These are phyloP conservation scores for Talaromyces sp. DNA, from an alignment of 2,329 filamentous ascomycete species.

Conservation along the genomic window DNA sequence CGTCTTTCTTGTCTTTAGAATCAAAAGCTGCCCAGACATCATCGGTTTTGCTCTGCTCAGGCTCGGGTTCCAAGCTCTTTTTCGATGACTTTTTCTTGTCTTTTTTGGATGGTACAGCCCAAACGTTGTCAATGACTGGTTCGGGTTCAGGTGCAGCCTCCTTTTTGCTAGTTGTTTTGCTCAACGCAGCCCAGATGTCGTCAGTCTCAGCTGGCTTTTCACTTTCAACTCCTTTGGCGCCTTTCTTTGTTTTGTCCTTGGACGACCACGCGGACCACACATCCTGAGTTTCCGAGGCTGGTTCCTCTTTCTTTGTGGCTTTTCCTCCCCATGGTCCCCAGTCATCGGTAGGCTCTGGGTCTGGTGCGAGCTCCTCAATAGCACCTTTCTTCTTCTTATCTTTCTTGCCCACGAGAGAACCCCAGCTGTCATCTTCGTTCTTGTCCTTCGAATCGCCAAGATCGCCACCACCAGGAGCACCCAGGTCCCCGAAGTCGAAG, in stretches of 20 bases:
- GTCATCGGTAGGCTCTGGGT: slow-evolving; percentile 21
- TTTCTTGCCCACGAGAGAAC: slow-evolving; percentile 33
- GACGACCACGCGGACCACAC: slow-evolving; percentile 14
- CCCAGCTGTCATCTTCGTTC: slow-evolving; percentile 32
- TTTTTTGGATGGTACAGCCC: slow-evolving; percentile 22
- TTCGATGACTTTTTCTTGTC: slow-evolving; percentile 38
- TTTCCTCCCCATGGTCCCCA: slow-evolving; percentile 19
- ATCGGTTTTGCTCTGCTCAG: slow-evolving; percentile 13
- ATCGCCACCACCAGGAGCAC: slow-evolving; percentile 33
- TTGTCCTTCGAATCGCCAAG: slow-evolving; percentile 36
- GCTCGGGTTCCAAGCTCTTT: slow-evolving; percentile 9
- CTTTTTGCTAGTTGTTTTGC: slow-evolving; percentile 22
- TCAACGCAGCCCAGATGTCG: slow-evolving; percentile 20
- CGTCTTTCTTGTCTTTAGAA: slow-evolving; percentile 5
- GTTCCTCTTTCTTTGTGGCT: slow-evolving; percentile 5
- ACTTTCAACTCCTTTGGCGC: slow-evolving; percentile 14
- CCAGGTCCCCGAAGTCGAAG: slow-evolving; percentile 41
- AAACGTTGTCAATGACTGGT: slow-evolving; percentile 17
- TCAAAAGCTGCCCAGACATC: slow-evolving; percentile 13
- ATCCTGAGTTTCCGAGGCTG: slow-evolving; percentile 2
- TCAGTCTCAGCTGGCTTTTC: slow-evolving; percentile 15
- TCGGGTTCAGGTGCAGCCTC: slow-evolving; percentile 21
- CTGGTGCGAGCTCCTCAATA: slow-evolving; percentile 12
- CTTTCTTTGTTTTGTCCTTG: slow-evolving; percentile 29
- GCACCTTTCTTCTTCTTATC: slow-evolving; percentile 41